phyloP scores from a whole-genome alignment of 1,284 basidiomycete species.

The Ceratobasidium sp. region DNA sequence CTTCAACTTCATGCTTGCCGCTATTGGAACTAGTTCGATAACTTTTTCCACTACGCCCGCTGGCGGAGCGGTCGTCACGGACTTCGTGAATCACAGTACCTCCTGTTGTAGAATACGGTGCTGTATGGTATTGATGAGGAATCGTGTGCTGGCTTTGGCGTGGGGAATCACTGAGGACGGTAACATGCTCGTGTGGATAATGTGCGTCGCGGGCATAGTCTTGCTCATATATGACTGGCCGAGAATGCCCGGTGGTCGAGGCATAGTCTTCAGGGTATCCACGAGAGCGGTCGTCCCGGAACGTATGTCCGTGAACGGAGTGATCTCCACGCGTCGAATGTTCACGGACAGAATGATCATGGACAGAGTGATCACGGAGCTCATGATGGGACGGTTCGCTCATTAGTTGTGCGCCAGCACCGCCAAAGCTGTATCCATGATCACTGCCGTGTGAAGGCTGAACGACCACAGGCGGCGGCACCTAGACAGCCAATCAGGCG shows the following conservation, averaged over 20 bases:
- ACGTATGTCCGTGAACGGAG: slow-evolving; percentile 12
- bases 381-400: slow-evolving; percentile 21
- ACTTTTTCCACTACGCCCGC: slow-evolving; percentile 22
- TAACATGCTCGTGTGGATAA: slow-evolving; percentile 33
- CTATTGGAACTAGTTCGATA: background rate
- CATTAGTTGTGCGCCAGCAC: slow-evolving; percentile 28
- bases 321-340: slow-evolving; percentile 9
- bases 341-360: slow-evolving; percentile 6
- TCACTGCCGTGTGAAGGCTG: background rate
- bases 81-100: slow-evolving; percentile 30
- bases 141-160: slow-evolving; percentile 15
- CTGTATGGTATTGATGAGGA: slow-evolving; percentile 6
- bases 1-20: slow-evolving; percentile 14
- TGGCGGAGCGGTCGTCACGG: slow-evolving; percentile 21
- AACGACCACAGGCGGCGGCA: background rate
- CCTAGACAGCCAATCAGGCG: background rate
- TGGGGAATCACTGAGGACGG: slow-evolving; percentile 24
- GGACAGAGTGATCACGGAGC: slow-evolving; percentile 7
- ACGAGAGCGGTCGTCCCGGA: slow-evolving; percentile 25
- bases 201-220: slow-evolving; percentile 19
- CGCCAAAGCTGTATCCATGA: slow-evolving; percentile 16
- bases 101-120: slow-evolving; percentile 4
- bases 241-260: slow-evolving; percentile 14
- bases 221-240: slow-evolving; percentile 7
- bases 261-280: slow-evolving; percentile 30